These are phyloP conservation scores for Glomus cerebriforme DNA, from an alignment of 192 early-diverging fungal species.

Conservation along the genomic window DNA sequence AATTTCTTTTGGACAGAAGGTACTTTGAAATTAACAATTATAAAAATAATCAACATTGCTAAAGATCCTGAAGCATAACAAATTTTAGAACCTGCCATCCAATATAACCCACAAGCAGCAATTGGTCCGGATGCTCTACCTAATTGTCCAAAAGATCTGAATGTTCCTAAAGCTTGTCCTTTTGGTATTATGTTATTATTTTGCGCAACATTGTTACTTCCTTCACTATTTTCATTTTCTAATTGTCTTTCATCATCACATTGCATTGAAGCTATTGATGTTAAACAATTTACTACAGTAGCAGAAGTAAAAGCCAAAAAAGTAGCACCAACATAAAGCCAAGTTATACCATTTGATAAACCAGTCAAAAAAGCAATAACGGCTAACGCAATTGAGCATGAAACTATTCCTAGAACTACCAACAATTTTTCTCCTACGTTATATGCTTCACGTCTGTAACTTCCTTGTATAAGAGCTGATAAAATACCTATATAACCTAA, in stretches of 20 bases:
- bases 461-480: constrained; percentile 89
- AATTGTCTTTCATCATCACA: constrained; percentile 38
- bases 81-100: constrained; percentile 66
- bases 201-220: not conserved
- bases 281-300: constrained; percentile 93
- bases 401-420: constrained; percentile 76
- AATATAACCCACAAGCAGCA: constrained; percentile 84
- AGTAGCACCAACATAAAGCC: constrained; percentile 72
- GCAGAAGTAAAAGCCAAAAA: constrained; percentile 90
- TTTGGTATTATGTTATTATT: constrained; percentile 10
- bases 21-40: constrained; percentile 16
- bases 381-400: constrained; percentile 65
- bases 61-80: constrained; percentile 65
- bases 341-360: constrained; percentile 30
- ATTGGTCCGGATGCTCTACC: constrained; percentile 89
- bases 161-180: constrained; percentile 80
- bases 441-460: constrained; percentile 77
- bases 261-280: constrained; percentile 68
- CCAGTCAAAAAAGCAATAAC: constrained; percentile 57
- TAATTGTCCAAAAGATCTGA: constrained; percentile 87
- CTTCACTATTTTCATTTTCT: constrained; percentile 25
- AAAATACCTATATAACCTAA: constrained; percentile 87
- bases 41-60: constrained; percentile 47
- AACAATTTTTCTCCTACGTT: constrained; percentile 69
- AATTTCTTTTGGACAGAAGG: not conserved